Evolutionary conservation across 805 yeast species (phyloP), one percentile per base, ranked within the genome.

Genomic region (Starmerella lactis-condensi): DNA sequence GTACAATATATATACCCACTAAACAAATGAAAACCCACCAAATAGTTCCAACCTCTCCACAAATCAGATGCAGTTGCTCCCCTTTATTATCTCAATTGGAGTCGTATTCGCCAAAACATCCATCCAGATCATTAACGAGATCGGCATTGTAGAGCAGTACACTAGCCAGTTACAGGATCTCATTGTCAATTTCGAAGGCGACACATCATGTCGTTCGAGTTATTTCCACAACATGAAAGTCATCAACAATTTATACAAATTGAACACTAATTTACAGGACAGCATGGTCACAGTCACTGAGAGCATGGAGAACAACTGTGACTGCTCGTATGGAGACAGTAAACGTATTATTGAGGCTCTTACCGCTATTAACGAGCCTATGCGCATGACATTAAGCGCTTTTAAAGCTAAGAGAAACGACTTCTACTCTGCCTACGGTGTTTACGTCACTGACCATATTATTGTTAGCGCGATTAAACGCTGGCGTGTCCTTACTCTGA

Each of bases 241-340:
- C 11, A 30, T 42, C 18, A 7, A 24, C 6, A 19, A 28, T 18
- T 22, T 42, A 16, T 38, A 39, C 24, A 5, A 12, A 12, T n/a
- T 25, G 18, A 29, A 17, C 24, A 17, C 29, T 3, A 35, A 31
- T 17, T 22, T 41, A 4, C 38, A 37, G 16, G 21, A 22, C n/a
- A 17, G 12, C 24, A 26, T 42, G n/a, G 36, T 29, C n/a, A 23
- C 25, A 5, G n/a, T 37, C 11, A 33, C 32, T 6, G 45, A 41
- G 13, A 44, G 37, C 21, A 23, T 42, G 11, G 38, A 32, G 15
- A 21, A 28, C 28, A 33, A 34, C 29, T 33, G 41, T 32, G 28
- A 25, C 22, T 36, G 39, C 34, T 30, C 26, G 13, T 17, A 12
- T 5, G 26, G 26, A 15, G 37, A 30, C 27, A 26, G 41, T 5